Base-by-base conservation (phyloP, 768 basidiomycete species). In the Suillus ampliporus region DNA sequence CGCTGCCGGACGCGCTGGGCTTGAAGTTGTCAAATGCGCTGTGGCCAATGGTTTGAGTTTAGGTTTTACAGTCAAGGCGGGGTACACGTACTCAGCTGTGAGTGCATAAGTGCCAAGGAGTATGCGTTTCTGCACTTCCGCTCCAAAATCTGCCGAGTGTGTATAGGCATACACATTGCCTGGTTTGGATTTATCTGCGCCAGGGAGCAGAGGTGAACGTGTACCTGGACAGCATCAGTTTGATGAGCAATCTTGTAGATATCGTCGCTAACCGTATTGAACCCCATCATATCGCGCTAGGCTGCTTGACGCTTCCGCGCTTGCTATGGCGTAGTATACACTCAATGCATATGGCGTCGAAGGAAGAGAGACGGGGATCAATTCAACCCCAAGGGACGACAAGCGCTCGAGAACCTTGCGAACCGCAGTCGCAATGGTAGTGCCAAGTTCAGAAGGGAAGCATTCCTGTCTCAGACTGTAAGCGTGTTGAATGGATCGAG, bases 1-100 rank as follows among this genome's bases (percentile, higher is more conserved):
- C 84, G 77, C 56, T 84, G 82, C 1, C 97, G 88, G 11, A 98
- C 85, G 37, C 87, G 84, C 65, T 94, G 90, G 0, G 97, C 96
- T 78, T 97, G 94, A 6, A 99, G 71, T 97, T 98, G 77, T 98
- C 91, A 71, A 95, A 98, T n/a, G 95, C 95, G 61, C 95, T 98
- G 68, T 8, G 41, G 38, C 47, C 60, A 41, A 54, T 52, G 34
- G 17, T 37, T 44, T 54, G 50, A 23, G 9, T 26, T 19, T 51
- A 53, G 40, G 37, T 9, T 4, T 47, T 28, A 51, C 41, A 38
- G 31, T 6, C 8, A 54, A 60, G 57, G 2, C 19, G 9, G n/a
- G 51, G 13, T 5, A 15, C 2, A 78, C 92, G 71, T 69, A 97
- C 96, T 94, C 94, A 34, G 95, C 95, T 0, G 90, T 91, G 47